Base-by-base conservation (phyloP, 2,329 filamentous ascomycete genomes). In the Didymella pinodella region DNA sequence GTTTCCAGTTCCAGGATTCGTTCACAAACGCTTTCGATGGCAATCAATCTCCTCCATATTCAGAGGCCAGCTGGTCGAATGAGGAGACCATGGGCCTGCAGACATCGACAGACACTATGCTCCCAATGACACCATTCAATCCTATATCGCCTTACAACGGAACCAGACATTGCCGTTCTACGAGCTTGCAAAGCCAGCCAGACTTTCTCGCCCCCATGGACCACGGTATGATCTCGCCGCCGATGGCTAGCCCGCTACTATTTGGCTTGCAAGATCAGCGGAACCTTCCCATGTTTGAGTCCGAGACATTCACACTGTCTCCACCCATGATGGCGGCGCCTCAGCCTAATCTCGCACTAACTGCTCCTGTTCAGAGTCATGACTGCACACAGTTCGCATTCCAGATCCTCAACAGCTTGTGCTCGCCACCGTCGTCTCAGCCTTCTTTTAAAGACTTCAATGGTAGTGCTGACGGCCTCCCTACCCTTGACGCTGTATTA, bases 311-410 rank as follows among this genome's bases (percentile, higher is more conserved):
- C 25, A 32, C 34, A 4, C 18, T 60, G n/a, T 60, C 57, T 22
- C 57, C 57, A n/a, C 51, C 51, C 18, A 40, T 60, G 51, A 61
- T 65, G 40, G 56, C 65, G 31, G 66, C 67, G n/a, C 70, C 73
- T 44, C 65, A 74, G n/a, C 69, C 73, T 3, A 72, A 67, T 10
- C 71, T 72, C 10, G 69, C 70, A 16, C 47, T 57, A 18, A 66
- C 69, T 14, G 59, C 66, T 20, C 65, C 65, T 8, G n/a, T 64
- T 7, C 64, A 62, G 14, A 70, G 53, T 55, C 75, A 77, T 53
- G 72, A 75, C 59, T 77, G 75, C 64, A 77, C 74, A 6, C 65
- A 73, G 25, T 73, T 75, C 47, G 74, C 75, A 22, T 77, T 77
- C 50, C 68, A 72, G 48, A 75, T 72, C 3, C 57, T 77, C 18